A percentile compares a stretch with the other conserved stretches of the same genome.
Evolutionary conservation across 2,329 filamentous ascomycete genomes (phyloP).

Genomic region (Aspergillus sp.): DNA sequence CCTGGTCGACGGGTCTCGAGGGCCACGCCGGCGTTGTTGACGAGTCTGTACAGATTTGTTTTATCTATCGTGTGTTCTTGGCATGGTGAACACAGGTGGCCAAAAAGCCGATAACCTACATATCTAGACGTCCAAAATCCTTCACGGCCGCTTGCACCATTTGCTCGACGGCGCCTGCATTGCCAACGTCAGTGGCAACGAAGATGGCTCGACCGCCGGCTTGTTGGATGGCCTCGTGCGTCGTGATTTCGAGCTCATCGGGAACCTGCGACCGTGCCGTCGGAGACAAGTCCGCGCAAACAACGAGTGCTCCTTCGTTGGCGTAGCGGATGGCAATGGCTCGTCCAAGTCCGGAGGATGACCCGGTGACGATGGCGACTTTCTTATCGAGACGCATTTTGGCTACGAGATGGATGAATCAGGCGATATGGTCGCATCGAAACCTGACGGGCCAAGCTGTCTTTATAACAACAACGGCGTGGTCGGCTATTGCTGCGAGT

Average conservation of each 20-base stretch:
- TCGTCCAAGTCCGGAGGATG: slow-evolving; percentile 48
- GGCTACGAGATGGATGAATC: background rate
- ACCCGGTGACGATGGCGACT: slow-evolving; percentile 47
- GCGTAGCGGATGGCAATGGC: slow-evolving; percentile 45
- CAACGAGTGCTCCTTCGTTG: slow-evolving; percentile 40
- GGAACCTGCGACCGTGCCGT: slow-evolving; percentile 15
- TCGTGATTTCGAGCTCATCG: slow-evolving; percentile 32
- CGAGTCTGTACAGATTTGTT: slow-evolving; percentile 35
- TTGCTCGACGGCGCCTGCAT: slow-evolving; percentile 34
- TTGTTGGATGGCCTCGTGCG: slow-evolving; percentile 40
- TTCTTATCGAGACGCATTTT: slow-evolving; percentile 28
- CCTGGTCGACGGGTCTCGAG: slow-evolving; percentile 33
- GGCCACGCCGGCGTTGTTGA: slow-evolving; percentile 53
- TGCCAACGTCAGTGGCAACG: slow-evolving; percentile 45
- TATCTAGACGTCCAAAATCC: slow-evolving; percentile 44
- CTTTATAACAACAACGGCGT: no score
- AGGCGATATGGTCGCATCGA: no score
- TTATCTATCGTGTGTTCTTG: slow-evolving; percentile 6
- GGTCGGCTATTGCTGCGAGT: no score
- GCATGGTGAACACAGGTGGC: slow-evolving; percentile 40
- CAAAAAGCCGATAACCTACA: slow-evolving; percentile 31
- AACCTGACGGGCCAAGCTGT: no score
- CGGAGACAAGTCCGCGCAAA: slow-evolving; percentile 42
- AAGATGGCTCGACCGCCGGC: slow-evolving; percentile 43
- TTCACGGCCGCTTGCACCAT: slow-evolving; percentile 38